phyloP scores from a whole-genome alignment of 2,329 filamentous ascomycete genomes.

The Scleromitrula shiraiana region DNA sequence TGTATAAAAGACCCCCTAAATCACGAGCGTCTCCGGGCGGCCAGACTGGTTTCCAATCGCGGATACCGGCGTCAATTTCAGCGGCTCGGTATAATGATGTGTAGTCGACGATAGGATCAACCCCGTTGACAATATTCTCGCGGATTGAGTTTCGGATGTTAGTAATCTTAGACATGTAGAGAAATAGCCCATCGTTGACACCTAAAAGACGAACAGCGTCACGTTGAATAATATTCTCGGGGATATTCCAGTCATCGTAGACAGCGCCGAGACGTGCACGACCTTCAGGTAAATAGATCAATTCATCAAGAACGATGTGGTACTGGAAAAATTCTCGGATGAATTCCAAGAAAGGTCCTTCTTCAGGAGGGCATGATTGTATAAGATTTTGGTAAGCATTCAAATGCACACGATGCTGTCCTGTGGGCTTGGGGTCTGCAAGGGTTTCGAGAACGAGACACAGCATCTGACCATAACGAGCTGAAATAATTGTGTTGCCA shows the following conservation, averaged over 20 bases:
- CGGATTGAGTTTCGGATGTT: slow-evolving; percentile 68
- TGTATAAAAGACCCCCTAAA: slow-evolving; percentile 50
- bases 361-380: slow-evolving; percentile 48
- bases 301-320: slow-evolving; percentile 60
- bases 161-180: slow-evolving; percentile 71
- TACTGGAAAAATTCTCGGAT: slow-evolving; percentile 77
- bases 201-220: slow-evolving; percentile 54
- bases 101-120: slow-evolving; percentile 66
- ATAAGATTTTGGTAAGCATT: slow-evolving; percentile 67
- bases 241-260: slow-evolving; percentile 22
- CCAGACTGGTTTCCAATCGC: slow-evolving; percentile 63
- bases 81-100: slow-evolving; percentile 63
- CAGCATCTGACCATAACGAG: slow-evolving; percentile 55
- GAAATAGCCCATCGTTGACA: slow-evolving; percentile 74
- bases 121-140: slow-evolving; percentile 50
- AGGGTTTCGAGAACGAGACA: slow-evolving; percentile 52
- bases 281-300: slow-evolving; percentile 40
- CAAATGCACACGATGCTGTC: slow-evolving; percentile 74
- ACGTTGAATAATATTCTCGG: slow-evolving; percentile 20
- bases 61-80: slow-evolving; percentile 66
- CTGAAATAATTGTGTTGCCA: slow-evolving; percentile 39
- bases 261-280: slow-evolving; percentile 25
- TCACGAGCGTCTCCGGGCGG: slow-evolving; percentile 49
- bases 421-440: slow-evolving; percentile 47
- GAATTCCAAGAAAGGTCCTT: slow-evolving; percentile 65